Conservation (phyloP, 2,329 filamentous ascomycete genomes). For the Aurifilum marmelostoma region DNA sequence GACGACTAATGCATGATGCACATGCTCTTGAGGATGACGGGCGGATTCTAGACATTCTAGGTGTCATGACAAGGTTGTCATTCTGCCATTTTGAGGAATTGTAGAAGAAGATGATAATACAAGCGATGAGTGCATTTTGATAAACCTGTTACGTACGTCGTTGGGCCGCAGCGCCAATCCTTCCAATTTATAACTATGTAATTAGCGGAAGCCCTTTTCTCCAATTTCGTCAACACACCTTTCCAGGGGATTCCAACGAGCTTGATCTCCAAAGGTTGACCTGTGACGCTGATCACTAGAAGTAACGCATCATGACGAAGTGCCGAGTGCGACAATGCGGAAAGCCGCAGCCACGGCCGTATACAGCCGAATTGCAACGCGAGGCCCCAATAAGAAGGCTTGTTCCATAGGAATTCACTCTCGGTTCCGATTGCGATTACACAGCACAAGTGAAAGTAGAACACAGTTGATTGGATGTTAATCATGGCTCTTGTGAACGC, state of each 20-base stretch:
- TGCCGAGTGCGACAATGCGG: neutral
- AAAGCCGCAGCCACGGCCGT: neutral
- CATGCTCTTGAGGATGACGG: neutral
- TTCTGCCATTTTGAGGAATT: too few relatives aligned
- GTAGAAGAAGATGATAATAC: too few relatives aligned
- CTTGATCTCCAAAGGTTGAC: too few relatives aligned
- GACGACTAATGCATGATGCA: neutral
- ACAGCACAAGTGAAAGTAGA: neutral
- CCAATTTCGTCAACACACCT: neutral
- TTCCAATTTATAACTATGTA: too few relatives aligned
- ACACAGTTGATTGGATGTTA: neutral
- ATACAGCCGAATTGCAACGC: neutral
- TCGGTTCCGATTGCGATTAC: neutral
- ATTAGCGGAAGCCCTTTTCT: neutral
- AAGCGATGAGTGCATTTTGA: too few relatives aligned
- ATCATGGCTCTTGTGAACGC: neutral
- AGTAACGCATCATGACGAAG: neutral
- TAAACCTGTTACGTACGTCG: too few relatives aligned
- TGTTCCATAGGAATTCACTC: neutral
- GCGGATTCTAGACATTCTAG: neutral
- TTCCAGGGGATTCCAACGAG: too few relatives aligned
- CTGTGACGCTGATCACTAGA: too few relatives aligned
- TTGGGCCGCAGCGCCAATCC: too few relatives aligned
- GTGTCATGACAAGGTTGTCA: too few relatives aligned
- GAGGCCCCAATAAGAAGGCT: neutral